A percentile compares a stretch with the other conserved stretches of the same genome.
These are phyloP conservation scores for Phaseolus lunatus DNA, from an alignment of 306 rosid species.

Conservation along the genomic window DNA sequence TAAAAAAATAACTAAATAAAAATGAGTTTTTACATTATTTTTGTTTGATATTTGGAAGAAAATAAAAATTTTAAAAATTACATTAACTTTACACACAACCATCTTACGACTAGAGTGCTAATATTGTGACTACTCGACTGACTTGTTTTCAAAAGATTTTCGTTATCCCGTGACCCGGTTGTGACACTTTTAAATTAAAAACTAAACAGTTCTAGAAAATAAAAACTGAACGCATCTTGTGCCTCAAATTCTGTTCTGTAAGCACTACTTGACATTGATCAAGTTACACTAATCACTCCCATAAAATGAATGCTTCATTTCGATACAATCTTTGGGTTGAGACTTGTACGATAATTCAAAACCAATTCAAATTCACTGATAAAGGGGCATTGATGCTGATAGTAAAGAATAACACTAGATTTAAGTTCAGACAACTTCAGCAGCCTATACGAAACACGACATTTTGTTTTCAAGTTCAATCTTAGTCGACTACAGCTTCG, in stretches of 20 bases:
- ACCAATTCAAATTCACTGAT: not conserved
- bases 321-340: conserved; percentile 1
- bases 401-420: not conserved
- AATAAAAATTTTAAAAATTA: too few relatives aligned
- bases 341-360: not conserved
- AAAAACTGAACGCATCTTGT: too few relatives aligned
- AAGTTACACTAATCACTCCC: not conserved
- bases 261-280: not conserved
- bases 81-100: too few relatives aligned
- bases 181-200: too few relatives aligned
- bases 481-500: conserved; percentile 9
- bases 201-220: too few relatives aligned
- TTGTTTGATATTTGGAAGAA: too few relatives aligned
- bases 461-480: conserved; percentile 19
- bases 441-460: not conserved
- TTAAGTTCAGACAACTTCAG: conserved; percentile 27
- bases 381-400: not conserved
- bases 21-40: too few relatives aligned
- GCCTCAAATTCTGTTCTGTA: not conserved
- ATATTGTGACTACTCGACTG: too few relatives aligned
- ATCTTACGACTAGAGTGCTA: too few relatives aligned
- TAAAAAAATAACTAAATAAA: too few relatives aligned
- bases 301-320: not conserved
- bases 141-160: too few relatives aligned
- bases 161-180: too few relatives aligned